Evolutionary conservation across 2,329 filamentous ascomycete species (phyloP).

Genomic region (Colletotrichum eleusines): DNA sequence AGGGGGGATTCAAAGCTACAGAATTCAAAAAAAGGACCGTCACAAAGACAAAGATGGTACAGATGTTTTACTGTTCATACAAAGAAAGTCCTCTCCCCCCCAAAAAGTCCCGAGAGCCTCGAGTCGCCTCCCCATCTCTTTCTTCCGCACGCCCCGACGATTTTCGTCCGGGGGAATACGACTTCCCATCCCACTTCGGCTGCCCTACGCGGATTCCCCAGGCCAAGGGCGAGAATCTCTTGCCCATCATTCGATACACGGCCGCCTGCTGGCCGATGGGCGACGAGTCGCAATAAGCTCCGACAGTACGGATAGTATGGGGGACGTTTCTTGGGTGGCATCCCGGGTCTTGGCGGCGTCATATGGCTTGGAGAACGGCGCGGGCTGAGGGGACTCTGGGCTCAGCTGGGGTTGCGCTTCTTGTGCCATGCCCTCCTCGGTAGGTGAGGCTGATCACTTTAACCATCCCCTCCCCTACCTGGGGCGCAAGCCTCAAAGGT

Average conservation of each 20-base stretch:
- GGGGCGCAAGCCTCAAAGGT: no score
- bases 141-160: background rate
- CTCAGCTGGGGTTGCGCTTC: background rate
- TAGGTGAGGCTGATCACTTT: conserved; percentile 4
- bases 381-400: background rate
- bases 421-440: conserved; percentile 2
- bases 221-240: background rate
- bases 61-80: background rate
- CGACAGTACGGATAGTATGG: no score
- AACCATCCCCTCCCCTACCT: no score
- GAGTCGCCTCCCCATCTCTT: background rate
- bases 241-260: background rate
- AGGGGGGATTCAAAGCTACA: background rate
- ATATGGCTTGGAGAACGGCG: background rate
- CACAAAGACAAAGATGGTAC: background rate
- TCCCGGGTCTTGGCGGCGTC: background rate
- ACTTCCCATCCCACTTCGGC: background rate
- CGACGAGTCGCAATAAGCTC: background rate
- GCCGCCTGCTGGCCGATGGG: background rate
- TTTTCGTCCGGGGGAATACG: background rate
- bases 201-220: background rate
- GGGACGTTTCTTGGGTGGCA: background rate
- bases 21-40: background rate
- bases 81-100: background rate
- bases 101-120: background rate